Conservation (phyloP, 257 asterid genomes). For the Forsythia suspensa region DNA sequence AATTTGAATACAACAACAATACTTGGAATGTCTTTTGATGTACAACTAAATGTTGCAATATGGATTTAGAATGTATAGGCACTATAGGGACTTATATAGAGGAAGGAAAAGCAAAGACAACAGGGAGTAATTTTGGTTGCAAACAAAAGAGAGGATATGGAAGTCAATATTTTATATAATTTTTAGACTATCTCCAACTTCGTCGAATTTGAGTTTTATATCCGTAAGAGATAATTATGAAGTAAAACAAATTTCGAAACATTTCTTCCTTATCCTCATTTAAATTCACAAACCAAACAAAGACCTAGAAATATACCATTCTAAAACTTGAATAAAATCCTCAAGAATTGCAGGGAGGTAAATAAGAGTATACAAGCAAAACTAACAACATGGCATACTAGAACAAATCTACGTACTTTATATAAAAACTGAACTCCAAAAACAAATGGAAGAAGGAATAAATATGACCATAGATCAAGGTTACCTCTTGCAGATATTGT, state of each 20-base stretch:
- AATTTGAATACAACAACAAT: neutral
- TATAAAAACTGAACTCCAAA: neutral
- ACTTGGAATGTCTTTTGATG: neutral
- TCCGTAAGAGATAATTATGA: neutral
- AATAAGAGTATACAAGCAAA: neutral
- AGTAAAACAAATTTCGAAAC: neutral
- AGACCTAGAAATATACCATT: neutral
- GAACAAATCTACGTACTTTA: slow-evolving; percentile 1
- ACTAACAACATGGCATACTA: neutral
- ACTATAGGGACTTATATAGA: neutral
- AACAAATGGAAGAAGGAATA: neutral
- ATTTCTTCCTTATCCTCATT: neutral
- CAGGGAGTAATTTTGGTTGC: neutral
- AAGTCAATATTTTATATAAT: neutral
- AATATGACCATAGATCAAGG: neutral
- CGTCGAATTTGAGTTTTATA: neutral
- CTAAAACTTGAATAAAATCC: neutral
- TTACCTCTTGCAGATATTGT: slow-evolving; percentile 83
- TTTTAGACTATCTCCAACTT: neutral
- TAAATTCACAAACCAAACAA: neutral
- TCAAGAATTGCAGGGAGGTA: neutral
- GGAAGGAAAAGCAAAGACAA: neutral
- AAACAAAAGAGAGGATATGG: neutral
- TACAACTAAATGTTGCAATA: neutral
- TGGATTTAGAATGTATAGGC: neutral